Evolutionary conservation across 495 filamentous ascomycete species (phyloP).

Genomic region (Lineolata rhizophorae): DNA sequence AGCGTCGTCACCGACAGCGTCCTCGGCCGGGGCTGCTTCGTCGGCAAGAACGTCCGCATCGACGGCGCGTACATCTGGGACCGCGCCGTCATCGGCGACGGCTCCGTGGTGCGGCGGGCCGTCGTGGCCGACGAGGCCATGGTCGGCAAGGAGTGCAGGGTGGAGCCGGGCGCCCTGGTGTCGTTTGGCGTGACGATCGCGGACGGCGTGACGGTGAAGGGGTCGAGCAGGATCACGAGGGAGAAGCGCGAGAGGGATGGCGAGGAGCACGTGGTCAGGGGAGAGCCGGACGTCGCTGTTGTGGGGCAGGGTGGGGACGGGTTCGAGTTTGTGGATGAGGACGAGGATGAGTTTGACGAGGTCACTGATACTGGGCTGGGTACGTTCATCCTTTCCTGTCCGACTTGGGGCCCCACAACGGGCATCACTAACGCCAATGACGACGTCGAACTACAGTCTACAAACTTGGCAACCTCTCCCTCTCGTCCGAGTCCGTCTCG

Average conservation of each 20-base stretch:
- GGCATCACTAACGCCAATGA: conserved; percentile 13
- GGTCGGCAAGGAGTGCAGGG: conserved; percentile 44
- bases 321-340: conserved; percentile 25
- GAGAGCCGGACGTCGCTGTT: conserved; percentile 27
- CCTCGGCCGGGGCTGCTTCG: conserved; percentile 62
- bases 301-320: conserved; percentile 37
- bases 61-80: conserved; percentile 85
- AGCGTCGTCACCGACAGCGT: conserved; percentile 46
- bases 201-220: conserved; percentile 30
- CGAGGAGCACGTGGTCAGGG: conserved; percentile 17
- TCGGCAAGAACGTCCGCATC: conserved; percentile 65
- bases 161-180: conserved; percentile 53
- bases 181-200: conserved; percentile 57
- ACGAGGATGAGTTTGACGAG: conserved; percentile 24
- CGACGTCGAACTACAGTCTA: too few relatives aligned
- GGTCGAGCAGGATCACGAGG: conserved; percentile 31
- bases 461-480: conserved; percentile 38
- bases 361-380: conserved; percentile 29
- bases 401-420: not conserved
- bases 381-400: conserved; percentile 12
- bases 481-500: conserved; percentile 64
- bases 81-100: conserved; percentile 50
- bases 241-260: conserved; percentile 23
- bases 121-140: conserved; percentile 51
- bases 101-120: conserved; percentile 41